Evolutionary conservation across 129 eudicot species (phyloP).

Genomic region (Cynara cardunculus): DNA sequence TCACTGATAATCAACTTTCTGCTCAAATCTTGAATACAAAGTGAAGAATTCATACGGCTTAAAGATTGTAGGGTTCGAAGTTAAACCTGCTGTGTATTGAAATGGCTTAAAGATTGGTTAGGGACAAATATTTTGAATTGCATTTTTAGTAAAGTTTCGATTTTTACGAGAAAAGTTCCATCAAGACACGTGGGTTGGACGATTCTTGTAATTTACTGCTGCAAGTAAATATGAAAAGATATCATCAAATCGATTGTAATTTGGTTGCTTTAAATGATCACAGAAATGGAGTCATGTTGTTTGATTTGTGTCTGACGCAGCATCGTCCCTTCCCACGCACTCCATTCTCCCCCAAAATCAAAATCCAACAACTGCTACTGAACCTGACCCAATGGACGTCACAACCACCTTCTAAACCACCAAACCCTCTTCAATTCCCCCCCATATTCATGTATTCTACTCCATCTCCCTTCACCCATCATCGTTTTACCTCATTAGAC

Average conservation of each 20-base stretch:
- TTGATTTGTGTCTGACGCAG: slow-evolving; percentile 13
- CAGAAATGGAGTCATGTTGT: not conserved
- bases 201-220: not conserved
- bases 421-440: slow-evolving; percentile 29
- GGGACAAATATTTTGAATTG: not conserved
- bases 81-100: no score
- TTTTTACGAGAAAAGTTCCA: not conserved
- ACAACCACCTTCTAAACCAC: slow-evolving; percentile 20
- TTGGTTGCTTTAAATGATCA: not conserved
- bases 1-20: no score
- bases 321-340: slow-evolving; percentile 55
- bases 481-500: not conserved
- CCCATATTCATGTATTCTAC: slow-evolving; percentile 17
- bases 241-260: not conserved
- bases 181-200: not conserved
- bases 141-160: not conserved
- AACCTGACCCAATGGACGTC: slow-evolving; percentile 27
- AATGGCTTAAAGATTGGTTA: no score
- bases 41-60: no score
- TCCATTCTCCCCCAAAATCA: slow-evolving; percentile 34
- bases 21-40: no score
- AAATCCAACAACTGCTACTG: slow-evolving; percentile 27
- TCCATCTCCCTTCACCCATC: slow-evolving; percentile 1
- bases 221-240: not conserved
- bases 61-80: no score